Conservation (phyloP, 139 green algal species). For the Ulvella scutata region DNA sequence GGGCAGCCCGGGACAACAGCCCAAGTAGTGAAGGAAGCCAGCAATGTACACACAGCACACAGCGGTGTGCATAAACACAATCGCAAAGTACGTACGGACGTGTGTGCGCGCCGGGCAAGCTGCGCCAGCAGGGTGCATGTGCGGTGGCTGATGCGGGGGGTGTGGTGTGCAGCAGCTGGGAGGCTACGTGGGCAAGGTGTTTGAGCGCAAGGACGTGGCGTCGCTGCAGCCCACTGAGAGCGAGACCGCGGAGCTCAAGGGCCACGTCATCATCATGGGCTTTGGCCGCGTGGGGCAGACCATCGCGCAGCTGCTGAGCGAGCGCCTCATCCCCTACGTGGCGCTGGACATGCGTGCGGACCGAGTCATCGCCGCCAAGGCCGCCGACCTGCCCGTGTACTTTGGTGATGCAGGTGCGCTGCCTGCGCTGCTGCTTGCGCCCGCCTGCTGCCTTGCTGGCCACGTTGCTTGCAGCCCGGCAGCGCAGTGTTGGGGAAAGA, state of each 20-base stretch:
- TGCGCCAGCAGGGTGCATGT: neutral
- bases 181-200: constrained; percentile 42
- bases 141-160: neutral
- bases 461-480: too few species aligned
- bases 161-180: constrained; percentile 30
- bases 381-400: constrained; percentile 85
- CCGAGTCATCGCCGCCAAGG: constrained; percentile 40
- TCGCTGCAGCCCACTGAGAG: constrained; percentile 56
- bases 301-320: constrained; percentile 81
- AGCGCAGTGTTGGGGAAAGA: too few species aligned
- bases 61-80: too few species aligned
- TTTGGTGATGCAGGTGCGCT: constrained; percentile 87
- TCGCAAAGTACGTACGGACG: too few species aligned
- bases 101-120: too few species aligned
- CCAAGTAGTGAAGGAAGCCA: too few species aligned
- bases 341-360: constrained; percentile 74
- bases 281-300: constrained; percentile 82
- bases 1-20: too few species aligned
- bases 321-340: constrained; percentile 95
- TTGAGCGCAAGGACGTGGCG: constrained; percentile 53
- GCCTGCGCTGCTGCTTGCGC: constrained; percentile 53
- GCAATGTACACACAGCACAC: too few species aligned
- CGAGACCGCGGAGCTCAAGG: constrained; percentile 58
- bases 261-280: constrained; percentile 87
- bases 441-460: too few species aligned